Base-by-base conservation (phyloP, 139 green algal species). In the Chlorella sorokiniana region DNA sequence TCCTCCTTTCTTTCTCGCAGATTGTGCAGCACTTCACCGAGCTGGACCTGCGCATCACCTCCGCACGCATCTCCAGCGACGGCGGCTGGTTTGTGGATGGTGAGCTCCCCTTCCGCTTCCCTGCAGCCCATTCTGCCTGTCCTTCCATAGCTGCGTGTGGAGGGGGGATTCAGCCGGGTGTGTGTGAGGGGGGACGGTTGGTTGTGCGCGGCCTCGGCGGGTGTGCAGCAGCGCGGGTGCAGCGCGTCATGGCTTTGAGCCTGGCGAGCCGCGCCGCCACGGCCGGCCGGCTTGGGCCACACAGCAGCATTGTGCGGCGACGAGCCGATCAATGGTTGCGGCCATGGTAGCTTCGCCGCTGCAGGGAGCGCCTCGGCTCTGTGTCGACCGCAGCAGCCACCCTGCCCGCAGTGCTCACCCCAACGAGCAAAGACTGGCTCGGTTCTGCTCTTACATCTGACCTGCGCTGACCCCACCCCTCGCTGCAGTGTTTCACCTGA, bases 1-100 rank as follows among this genome's bases (percentile, higher is more conserved):
- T 67, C 29, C 72, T 8, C 1, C 0, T 3, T 8, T 0, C 51
- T 20, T 22, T 31, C 4, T 67, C 73, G 29, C 90, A 98, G 94
- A 93, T 99, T 31, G 96, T 99, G n/a, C 94, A 98, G 79, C 92
- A 96, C 74, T 90, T 99, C 4, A 98, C 95, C 8, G 96, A 98
- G 87, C 83, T 99, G 4, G 93, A 94, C 7, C 86, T 99, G 18
- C 85, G 90, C 64, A 94, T 99, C 31, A 88, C 84, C 33, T 89
- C 86, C 16, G 94, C 96, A 0, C 87, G 93, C 23, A 97, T 99
- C 42, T 96, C 90, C 4, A 95, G 86, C 3, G 96, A 99, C 74
- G 94, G 96, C 16, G 96, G 95, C 31, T 99, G 96, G 96, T 99
- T 99, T 81, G 92, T 98, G 4, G 96, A 99, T 81, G 96, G 92